These are phyloP conservation scores for Agrocybe pediades DNA, from an alignment of 768 basidiomycete species.

Conservation along the genomic window DNA sequence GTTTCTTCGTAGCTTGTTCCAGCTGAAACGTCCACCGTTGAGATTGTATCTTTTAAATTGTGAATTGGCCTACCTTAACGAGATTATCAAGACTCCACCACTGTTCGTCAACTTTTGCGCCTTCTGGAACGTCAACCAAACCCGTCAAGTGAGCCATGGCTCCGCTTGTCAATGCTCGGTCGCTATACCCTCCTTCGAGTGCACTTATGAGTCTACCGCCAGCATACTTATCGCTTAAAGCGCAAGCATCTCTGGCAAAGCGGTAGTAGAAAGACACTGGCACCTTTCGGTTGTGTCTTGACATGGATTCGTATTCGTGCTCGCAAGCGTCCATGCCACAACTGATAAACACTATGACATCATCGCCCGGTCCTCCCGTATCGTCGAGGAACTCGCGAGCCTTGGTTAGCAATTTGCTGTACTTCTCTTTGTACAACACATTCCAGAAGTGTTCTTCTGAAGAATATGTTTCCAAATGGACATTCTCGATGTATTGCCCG, in stretches of 20 bases:
- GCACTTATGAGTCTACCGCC: conserved; percentile 80
- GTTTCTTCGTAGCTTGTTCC: conserved; percentile 65
- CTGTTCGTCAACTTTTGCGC: conserved; percentile 36
- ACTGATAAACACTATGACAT: conserved; percentile 86
- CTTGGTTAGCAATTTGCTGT: conserved; percentile 59
- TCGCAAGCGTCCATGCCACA: conserved; percentile 96
- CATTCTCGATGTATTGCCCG: conserved; percentile 86
- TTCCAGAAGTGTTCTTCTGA: conserved; percentile 78
- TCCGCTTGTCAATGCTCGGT: conserved; percentile 83
- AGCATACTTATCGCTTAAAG: conserved; percentile 66
- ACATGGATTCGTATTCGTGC: conserved; percentile 91
- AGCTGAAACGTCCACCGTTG: conserved; percentile 40
- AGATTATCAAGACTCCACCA: conserved; percentile 76
- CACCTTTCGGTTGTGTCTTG: conserved; percentile 86
- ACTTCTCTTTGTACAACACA: conserved; percentile 67
- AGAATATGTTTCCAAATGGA: conserved; percentile 76
- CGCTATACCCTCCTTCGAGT: conserved; percentile 94
- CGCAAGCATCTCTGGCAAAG: conserved; percentile 73
- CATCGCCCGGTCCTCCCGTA: conserved; percentile 65
- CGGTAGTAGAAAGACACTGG: conserved; percentile 84
- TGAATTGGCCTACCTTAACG: conserved; percentile 43
- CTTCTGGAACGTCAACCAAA: conserved; percentile 41
- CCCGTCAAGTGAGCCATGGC: conserved; percentile 82
- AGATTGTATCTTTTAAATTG: neutral
- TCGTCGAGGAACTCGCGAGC: conserved; percentile 71